Conservation (phyloP, 208 protist species). For the Phytomonas sp. region DNA sequence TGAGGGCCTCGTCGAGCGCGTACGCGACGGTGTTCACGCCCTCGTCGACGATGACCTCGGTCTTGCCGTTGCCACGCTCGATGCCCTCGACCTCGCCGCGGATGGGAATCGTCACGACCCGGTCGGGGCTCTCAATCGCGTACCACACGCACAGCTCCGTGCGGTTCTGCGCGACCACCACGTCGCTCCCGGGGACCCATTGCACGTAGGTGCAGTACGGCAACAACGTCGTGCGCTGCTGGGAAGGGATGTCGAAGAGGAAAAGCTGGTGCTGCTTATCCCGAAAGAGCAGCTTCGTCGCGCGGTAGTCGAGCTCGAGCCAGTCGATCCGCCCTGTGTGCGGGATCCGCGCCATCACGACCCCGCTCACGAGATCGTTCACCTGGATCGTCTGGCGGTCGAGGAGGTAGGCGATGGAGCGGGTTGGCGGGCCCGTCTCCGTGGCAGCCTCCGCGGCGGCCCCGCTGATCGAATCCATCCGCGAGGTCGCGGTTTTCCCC, state of each 20-base stretch:
- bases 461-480: conserved; percentile 3
- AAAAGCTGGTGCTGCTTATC: conserved; percentile 93
- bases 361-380: conserved; percentile 85
- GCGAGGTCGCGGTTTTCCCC: conserved; percentile 4
- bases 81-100: conserved; percentile 97
- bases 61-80: conserved; percentile 89
- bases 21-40: conserved; percentile 92
- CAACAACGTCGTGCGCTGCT: conserved; percentile 87
- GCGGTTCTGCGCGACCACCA: conserved; percentile 96
- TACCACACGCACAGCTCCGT: conserved; percentile 97
- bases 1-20: conserved; percentile 94
- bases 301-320: conserved; percentile 93
- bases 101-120: conserved; percentile 92
- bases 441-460: not conserved
- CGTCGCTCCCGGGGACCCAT: conserved; percentile 96
- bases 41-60: conserved; percentile 96
- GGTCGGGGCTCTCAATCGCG: conserved; percentile 91
- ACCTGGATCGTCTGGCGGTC: conserved; percentile 94
- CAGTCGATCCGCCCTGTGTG: conserved; percentile 94
- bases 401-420: conserved; percentile 95
- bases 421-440: conserved; percentile 21
- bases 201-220: conserved; percentile 96
- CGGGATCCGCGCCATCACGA: conserved; percentile 80
- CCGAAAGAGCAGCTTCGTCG: conserved; percentile 93
- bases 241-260: conserved; percentile 90